Percentiles rank a stretch among this genome's conserved stretches.
Conservation (phyloP, 257 asterid genomes). For the Fraxinus americana region DNA sequence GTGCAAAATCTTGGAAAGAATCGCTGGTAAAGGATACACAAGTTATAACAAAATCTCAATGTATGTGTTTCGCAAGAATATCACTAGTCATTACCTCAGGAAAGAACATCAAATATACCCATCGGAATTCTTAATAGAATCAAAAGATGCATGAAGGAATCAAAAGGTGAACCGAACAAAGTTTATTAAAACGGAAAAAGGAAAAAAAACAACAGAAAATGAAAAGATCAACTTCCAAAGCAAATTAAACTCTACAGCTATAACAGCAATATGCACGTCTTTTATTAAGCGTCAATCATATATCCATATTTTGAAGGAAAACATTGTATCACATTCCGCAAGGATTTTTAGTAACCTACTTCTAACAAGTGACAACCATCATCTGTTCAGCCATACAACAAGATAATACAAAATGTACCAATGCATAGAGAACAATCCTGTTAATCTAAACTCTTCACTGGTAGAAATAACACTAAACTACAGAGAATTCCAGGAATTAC, state of each 20-base stretch:
- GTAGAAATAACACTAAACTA: background rate
- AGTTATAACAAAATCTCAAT: conserved; percentile 18
- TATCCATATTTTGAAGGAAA: background rate
- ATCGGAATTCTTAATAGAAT: background rate
- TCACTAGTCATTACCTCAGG: background rate
- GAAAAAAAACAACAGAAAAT: background rate
- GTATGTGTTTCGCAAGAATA: background rate
- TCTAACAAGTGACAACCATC: background rate
- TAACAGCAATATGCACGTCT: conserved; percentile 5
- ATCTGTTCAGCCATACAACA: conserved; percentile 8
- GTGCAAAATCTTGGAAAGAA: conserved; percentile 59
- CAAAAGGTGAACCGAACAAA: background rate
- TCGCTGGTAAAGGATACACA: conserved; percentile 44
- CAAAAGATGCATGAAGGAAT: background rate
- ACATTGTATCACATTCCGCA: background rate
- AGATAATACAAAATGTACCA: background rate
- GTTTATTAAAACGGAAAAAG: background rate
- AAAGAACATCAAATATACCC: background rate
- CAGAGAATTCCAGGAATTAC: background rate
- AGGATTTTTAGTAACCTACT: conserved; percentile 3
- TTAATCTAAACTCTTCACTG: background rate
- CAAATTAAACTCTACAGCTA: background rate
- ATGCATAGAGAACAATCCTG: background rate
- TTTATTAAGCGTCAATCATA: background rate
- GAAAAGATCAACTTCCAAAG: background rate